Conservation (phyloP, 306 rosid genomes). For the Gastrolobium villosum region DNA sequence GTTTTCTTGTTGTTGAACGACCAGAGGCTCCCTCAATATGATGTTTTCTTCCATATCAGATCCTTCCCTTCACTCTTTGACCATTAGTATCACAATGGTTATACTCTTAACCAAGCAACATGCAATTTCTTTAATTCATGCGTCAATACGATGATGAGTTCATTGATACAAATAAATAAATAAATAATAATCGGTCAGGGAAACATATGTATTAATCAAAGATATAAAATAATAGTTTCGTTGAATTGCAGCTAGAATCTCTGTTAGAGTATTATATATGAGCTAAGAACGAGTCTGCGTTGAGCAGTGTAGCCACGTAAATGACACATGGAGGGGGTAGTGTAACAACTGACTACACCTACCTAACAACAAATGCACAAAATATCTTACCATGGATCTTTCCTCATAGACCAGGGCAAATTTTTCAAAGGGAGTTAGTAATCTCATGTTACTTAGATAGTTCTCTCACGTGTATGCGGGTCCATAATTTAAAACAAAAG, state of each 20-base stretch:
- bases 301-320: neutral
- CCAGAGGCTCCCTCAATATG: constrained; percentile 49
- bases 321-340: no score
- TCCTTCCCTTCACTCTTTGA: constrained; percentile 4
- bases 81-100: neutral
- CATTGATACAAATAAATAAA: neutral
- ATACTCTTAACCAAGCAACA: constrained; percentile 8
- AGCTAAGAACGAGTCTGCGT: neutral
- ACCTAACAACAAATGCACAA: no score
- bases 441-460: no score
- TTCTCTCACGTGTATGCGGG: no score
- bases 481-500: no score
- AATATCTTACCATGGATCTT: no score
- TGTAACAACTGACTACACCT: no score
- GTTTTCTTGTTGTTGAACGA: constrained; percentile 43
- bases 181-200: neutral
- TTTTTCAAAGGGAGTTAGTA: no score
- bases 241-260: constrained; percentile 25
- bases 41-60: constrained; percentile 48
- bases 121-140: neutral
- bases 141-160: neutral
- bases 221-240: constrained; percentile 17
- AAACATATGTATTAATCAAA: neutral
- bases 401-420: no score
- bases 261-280: neutral